Conservation (phyloP, 2,329 filamentous ascomycete genomes). For the Pseudogymnoascus sp. region DNA sequence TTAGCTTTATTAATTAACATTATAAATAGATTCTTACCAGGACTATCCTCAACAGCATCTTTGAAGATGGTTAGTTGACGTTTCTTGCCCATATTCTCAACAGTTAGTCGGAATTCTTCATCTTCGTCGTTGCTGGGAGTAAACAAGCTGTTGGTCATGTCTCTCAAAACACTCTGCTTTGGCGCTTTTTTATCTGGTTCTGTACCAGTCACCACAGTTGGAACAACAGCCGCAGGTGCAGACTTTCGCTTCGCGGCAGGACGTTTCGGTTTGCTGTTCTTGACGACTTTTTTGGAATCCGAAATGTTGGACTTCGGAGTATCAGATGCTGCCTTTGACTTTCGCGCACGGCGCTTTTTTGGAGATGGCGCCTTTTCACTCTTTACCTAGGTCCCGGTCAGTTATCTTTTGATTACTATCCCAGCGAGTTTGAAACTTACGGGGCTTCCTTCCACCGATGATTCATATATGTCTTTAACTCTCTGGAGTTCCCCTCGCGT, state of each 20-base stretch:
- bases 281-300: conserved; percentile 13
- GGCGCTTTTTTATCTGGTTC: conserved; percentile 9
- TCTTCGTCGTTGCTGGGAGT: conserved; percentile 24
- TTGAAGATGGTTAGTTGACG: conserved; percentile 25
- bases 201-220: conserved; percentile 13
- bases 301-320: conserved; percentile 20
- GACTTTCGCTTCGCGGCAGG: conserved; percentile 16
- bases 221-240: conserved; percentile 21
- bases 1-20: conserved; percentile 10
- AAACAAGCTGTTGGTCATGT: background rate
- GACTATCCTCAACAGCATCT: conserved; percentile 24
- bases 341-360: conserved; percentile 25
- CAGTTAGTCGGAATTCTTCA: conserved; percentile 27
- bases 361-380: conserved; percentile 14
- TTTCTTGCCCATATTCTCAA: conserved; percentile 25
- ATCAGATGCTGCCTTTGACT: conserved; percentile 12
- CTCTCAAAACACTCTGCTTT: background rate
- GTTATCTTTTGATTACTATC: background rate
- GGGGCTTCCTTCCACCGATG: conserved; percentile 44
- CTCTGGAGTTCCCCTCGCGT: conserved; percentile 43
- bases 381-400: background rate
- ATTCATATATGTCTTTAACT: conserved; percentile 51
- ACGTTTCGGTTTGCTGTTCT: conserved; percentile 10
- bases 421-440: conserved; percentile 32
- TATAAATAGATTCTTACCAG: conserved; percentile 17